Evolutionary conservation across 805 yeast genomes (phyloP).

Genomic region (Zygotorulaspora danielsina): DNA sequence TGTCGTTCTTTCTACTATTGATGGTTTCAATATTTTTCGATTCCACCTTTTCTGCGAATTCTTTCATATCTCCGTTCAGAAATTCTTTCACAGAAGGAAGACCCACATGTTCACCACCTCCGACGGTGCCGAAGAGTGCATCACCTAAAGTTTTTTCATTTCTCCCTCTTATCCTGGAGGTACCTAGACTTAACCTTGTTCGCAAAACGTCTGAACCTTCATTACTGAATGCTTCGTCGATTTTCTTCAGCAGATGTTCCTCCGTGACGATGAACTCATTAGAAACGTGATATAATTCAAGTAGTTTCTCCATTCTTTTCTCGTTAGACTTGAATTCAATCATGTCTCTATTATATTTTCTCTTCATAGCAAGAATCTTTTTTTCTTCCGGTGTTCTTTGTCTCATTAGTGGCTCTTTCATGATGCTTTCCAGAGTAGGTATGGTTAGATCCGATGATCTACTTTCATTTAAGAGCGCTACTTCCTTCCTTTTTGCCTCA

Average conservation of each 20-base stretch:
- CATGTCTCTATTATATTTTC: conserved; percentile 61
- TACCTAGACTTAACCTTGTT: conserved; percentile 19
- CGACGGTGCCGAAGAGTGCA: conserved; percentile 38
- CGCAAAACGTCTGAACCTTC: conserved; percentile 23
- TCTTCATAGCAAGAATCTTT: conserved; percentile 51
- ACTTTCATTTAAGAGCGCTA: conserved; percentile 22
- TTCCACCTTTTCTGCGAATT: conserved; percentile 29
- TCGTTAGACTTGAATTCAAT: conserved; percentile 50
- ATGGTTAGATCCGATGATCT: conserved; percentile 52
- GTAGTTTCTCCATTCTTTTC: conserved; percentile 50
- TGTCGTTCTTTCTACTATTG: conserved; percentile 13
- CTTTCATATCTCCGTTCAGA: conserved; percentile 32
- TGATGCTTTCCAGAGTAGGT: conserved; percentile 69
- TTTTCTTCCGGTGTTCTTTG: conserved; percentile 68
- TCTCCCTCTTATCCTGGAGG: conserved; percentile 19
- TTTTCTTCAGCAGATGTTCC: conserved; percentile 44
- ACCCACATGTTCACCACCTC: conserved; percentile 33
- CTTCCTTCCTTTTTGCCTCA: conserved; percentile 35
- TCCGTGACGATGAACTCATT: conserved; percentile 69
- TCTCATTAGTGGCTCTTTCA: conserved; percentile 67
- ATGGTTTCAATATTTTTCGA: conserved; percentile 14
- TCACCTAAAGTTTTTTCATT: conserved; percentile 31
- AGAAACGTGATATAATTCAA: conserved; percentile 70
- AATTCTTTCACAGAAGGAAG: conserved; percentile 36
- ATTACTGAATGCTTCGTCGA: conserved; percentile 28